Percentiles rank a stretch among this genome's conserved stretches.
These are phyloP conservation scores for Beta vulgaris DNA, from an alignment of 148 eudicot genomes.

Conservation along the genomic window DNA sequence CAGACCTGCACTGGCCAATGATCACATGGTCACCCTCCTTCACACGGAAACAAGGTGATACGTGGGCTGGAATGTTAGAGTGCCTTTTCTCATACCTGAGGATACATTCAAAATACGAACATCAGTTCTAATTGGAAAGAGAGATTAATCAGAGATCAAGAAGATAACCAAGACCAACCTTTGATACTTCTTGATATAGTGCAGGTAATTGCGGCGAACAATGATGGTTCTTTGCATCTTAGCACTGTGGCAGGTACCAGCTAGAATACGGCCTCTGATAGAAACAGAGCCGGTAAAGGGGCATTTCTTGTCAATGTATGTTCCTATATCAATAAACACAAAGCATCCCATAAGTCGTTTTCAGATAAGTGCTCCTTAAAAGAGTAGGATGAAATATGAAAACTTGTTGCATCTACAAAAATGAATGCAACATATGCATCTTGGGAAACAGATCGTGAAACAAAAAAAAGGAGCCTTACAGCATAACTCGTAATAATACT, in stretches of 20 bases:
- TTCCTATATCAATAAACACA: conserved; percentile 30
- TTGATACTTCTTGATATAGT: conserved; percentile 75
- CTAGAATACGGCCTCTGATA: conserved; percentile 71
- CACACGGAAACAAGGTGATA: conserved; percentile 66
- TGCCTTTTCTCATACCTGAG: conserved; percentile 58
- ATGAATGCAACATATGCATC: neutral
- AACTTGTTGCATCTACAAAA: neutral
- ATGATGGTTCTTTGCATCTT: conserved; percentile 77
- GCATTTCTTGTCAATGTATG: conserved; percentile 84
- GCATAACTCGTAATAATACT: too few relatives aligned
- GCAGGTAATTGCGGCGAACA: conserved; percentile 72
- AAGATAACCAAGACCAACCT: conserved; percentile 29
- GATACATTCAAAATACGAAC: neutral
- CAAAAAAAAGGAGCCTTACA: too few relatives aligned
- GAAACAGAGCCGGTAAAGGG: conserved; percentile 76
- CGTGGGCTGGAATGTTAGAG: conserved; percentile 57
- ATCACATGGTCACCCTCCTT: conserved; percentile 63
- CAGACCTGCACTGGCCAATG: conserved; percentile 59
- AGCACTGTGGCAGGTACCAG: conserved; percentile 90
- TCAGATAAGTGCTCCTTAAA: neutral
- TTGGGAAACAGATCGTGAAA: neutral
- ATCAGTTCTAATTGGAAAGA: neutral
- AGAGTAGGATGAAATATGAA: neutral
- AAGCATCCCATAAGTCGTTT: neutral
- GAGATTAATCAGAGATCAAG: neutral